A percentile compares a stretch with the other conserved stretches of the same genome.
Evolutionary conservation across 2,329 filamentous ascomycete genomes (phyloP).

Genomic region (Phoma sp.): DNA sequence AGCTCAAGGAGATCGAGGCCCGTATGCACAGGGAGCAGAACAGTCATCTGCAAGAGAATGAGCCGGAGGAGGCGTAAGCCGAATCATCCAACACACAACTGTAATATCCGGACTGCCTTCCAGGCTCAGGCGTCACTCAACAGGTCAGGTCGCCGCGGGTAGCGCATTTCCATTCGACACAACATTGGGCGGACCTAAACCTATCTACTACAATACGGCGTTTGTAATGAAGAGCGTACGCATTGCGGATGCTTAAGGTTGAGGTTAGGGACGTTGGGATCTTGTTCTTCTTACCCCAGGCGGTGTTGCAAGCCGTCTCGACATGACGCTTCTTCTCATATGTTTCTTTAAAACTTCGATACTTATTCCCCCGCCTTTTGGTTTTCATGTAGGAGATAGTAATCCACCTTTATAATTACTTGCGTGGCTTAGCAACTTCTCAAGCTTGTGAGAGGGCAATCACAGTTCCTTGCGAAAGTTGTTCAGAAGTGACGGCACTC

Average conservation of each 20-base stretch:
- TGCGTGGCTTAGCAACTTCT: conserved; percentile 26
- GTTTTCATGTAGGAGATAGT: conserved; percentile 50
- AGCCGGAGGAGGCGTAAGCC: conserved; percentile 41
- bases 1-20: conserved; percentile 97
- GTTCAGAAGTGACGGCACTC: background rate
- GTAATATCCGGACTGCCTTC: conserved; percentile 11
- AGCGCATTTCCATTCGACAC: conserved; percentile 38
- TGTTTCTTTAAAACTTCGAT: conserved; percentile 51
- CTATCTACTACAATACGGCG: conserved; percentile 41
- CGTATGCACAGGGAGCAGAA: conserved; percentile 90
- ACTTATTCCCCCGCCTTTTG: conserved; percentile 49
- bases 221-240: conserved; percentile 40
- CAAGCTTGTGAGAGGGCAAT: background rate
- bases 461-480: background rate
- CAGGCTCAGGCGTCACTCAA: conserved; percentile 13
- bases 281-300: conserved; percentile 40
- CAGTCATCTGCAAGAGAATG: conserved; percentile 43
- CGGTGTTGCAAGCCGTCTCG: conserved; percentile 38
- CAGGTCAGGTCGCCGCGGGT: conserved; percentile 27
- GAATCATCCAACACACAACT: conserved; percentile 1
- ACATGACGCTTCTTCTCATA: conserved; percentile 47
- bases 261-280: conserved; percentile 32
- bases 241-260: conserved; percentile 35
- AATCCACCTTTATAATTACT: conserved; percentile 49
- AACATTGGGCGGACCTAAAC: conserved; percentile 28